These are phyloP conservation scores for Malus hybrid DNA, from an alignment of 331 rosid species.

Conservation along the genomic window DNA sequence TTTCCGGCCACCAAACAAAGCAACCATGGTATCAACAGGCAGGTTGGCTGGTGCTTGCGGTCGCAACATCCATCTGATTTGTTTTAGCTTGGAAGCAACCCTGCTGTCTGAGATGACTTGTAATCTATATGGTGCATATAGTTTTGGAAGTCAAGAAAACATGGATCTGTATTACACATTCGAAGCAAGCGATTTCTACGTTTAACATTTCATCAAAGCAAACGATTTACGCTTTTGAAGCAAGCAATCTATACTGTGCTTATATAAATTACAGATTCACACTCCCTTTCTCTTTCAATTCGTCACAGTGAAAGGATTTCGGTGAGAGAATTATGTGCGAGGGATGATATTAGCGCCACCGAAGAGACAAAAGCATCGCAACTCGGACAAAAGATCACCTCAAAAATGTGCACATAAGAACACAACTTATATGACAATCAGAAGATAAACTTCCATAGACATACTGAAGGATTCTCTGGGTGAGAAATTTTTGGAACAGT, in stretches of 20 bases:
- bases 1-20: not conserved
- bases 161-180: not conserved
- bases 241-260: no score
- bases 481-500: not conserved
- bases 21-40: not conserved
- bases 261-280: not conserved
- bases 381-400: not conserved
- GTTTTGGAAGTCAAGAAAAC: not conserved
- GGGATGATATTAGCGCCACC: no score
- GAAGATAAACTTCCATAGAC: not conserved
- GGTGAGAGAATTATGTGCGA: no score
- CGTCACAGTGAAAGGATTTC: not conserved
- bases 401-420: not conserved
- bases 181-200: not conserved
- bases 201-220: not conserved
- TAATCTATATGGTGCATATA: no score
- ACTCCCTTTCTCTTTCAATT: not conserved
- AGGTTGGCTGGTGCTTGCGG: not conserved
- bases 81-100: not conserved
- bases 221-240: no score
- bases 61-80: not conserved
- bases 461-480: not conserved
- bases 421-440: not conserved
- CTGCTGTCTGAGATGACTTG: not conserved
- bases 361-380: no score